A percentile compares a stretch with the other conserved stretches of the same genome.
Conservation (phyloP, 2,329 filamentous ascomycete genomes). For the Davidsoniella australis region DNA sequence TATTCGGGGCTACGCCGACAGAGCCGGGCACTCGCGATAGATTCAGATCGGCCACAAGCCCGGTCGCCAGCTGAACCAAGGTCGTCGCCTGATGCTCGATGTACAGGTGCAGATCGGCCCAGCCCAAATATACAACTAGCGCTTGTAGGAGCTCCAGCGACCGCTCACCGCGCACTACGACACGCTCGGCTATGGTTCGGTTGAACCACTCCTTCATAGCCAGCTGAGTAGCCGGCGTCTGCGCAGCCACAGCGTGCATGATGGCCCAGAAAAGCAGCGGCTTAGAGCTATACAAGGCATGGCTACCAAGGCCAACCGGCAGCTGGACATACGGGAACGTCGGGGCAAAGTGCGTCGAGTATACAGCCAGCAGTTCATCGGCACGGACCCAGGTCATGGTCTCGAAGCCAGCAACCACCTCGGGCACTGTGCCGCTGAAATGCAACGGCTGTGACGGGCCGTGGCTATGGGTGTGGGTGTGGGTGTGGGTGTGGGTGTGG, state of each 20-base stretch:
- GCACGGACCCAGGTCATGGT: constrained; percentile 20
- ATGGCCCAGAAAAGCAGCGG: constrained; percentile 24
- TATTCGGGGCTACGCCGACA: constrained; percentile 15
- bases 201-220: constrained; percentile 22
- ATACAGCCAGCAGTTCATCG: constrained; percentile 19
- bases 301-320: constrained; percentile 14
- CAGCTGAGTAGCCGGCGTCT: constrained; percentile 19
- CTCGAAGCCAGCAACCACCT: constrained; percentile 22
- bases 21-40: constrained; percentile 19
- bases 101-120: constrained; percentile 25
- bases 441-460: no score
- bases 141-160: constrained; percentile 23
- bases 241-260: constrained; percentile 20
- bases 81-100: constrained; percentile 22
- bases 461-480: neutral
- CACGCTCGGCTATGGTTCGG: constrained; percentile 21
- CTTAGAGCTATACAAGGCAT: constrained; percentile 19
- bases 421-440: constrained; percentile 1
- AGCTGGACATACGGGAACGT: constrained; percentile 25
- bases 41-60: constrained; percentile 23
- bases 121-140: constrained; percentile 22
- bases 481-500: constrained; percentile 15
- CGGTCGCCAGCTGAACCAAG: constrained; percentile 23
- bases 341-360: constrained; percentile 20
- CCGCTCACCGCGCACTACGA: constrained; percentile 23